Conservation (phyloP, 2,329 filamentous ascomycete species). For the Lachnum nothofagi region DNA sequence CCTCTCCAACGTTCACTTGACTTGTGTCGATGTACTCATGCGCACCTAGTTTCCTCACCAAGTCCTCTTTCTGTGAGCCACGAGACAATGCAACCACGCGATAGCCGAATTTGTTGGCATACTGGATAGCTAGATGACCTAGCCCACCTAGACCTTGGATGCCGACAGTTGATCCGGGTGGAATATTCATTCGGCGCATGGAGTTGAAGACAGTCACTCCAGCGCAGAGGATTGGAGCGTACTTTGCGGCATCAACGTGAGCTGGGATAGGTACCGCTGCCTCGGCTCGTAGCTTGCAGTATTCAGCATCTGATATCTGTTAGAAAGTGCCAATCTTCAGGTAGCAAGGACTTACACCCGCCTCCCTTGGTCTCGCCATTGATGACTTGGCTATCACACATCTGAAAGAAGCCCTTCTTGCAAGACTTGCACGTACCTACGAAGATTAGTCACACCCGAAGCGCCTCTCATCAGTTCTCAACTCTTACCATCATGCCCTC, state of each 20-base stretch:
- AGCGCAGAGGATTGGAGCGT: slow-evolving; percentile 58
- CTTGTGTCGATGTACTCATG: slow-evolving; percentile 55
- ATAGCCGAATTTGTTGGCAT: slow-evolving; percentile 71
- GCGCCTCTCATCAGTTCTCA: too few relatives aligned
- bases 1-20: slow-evolving; percentile 43
- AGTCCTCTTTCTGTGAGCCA: slow-evolving; percentile 61
- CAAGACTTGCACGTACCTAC: slow-evolving; percentile 57
- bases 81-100: slow-evolving; percentile 64
- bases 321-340: too few relatives aligned
- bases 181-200: slow-evolving; percentile 49
- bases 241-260: slow-evolving; percentile 47
- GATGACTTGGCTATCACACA: slow-evolving; percentile 57
- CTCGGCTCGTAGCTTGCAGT: slow-evolving; percentile 55
- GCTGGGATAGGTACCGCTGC: slow-evolving; percentile 53
- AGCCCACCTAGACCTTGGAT: slow-evolving; percentile 70
- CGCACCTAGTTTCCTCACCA: slow-evolving; percentile 59
- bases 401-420: slow-evolving; percentile 59
- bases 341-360: slow-evolving; percentile 63
- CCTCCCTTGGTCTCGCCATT: slow-evolving; percentile 65
- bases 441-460: too few relatives aligned
- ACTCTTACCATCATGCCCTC: too few relatives aligned
- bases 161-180: slow-evolving; percentile 50
- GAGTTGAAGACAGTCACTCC: slow-evolving; percentile 61
- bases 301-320: too few relatives aligned
- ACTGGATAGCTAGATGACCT: slow-evolving; percentile 73